Evolutionary conservation across 768 basidiomycete species (phyloP).

Genomic region (Tricholoma matsutake): DNA sequence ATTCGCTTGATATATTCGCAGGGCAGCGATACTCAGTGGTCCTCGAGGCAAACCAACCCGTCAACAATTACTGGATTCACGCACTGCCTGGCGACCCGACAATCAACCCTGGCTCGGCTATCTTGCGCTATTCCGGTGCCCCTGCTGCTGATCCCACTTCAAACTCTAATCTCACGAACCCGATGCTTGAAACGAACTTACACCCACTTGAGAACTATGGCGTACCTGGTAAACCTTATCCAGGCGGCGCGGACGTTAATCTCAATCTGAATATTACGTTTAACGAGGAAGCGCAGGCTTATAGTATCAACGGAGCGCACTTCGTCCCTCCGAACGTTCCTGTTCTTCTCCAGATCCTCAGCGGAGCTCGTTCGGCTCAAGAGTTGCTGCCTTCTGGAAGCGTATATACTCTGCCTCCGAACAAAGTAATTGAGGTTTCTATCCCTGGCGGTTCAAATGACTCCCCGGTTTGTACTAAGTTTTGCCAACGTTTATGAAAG

Average conservation of each 20-base stretch:
- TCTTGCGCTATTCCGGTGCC: constrained; percentile 39
- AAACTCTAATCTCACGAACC: constrained; percentile 13
- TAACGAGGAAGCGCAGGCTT: constrained; percentile 10
- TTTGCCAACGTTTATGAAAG: constrained; percentile 3
- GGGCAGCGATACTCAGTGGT: constrained; percentile 28
- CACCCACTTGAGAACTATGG: constrained; percentile 9
- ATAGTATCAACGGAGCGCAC: constrained; percentile 28
- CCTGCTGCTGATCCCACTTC: constrained; percentile 27
- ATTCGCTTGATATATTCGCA: constrained; percentile 28
- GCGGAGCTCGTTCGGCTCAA: constrained; percentile 37
- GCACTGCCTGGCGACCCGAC: constrained; percentile 24
- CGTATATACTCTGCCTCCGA: constrained; percentile 44
- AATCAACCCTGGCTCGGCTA: constrained; percentile 39
- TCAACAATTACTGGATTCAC: constrained; percentile 42
- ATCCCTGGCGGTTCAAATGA: constrained; percentile 34
- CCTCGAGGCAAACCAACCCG: constrained; percentile 34
- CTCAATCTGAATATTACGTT: constrained; percentile 20
- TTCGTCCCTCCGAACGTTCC: constrained; percentile 43
- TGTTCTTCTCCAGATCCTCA: constrained; percentile 28
- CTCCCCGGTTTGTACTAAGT: constrained; percentile 32
- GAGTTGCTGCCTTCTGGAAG: constrained; percentile 45
- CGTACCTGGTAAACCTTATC: constrained; percentile 11
- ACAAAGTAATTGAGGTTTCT: constrained; percentile 42
- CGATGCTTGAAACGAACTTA: constrained; percentile 28
- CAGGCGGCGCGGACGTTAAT: constrained; percentile 22